These are phyloP conservation scores for Helenozyma rhizophorensis DNA, from an alignment of 805 yeast genomes.

Conservation along the genomic window DNA sequence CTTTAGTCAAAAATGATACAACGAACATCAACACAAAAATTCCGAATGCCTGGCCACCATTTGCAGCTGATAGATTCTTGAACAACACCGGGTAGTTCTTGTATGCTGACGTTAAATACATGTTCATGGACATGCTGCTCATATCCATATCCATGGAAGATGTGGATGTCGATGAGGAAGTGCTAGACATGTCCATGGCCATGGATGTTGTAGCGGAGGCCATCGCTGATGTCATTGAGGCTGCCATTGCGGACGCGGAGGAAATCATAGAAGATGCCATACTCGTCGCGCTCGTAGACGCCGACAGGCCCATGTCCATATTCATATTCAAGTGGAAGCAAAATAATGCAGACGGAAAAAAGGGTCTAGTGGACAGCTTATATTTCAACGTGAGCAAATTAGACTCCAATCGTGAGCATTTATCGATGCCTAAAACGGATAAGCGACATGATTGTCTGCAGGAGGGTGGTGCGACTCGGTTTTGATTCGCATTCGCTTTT, in stretches of 20 bases:
- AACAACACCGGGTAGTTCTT: slow-evolving; percentile 61
- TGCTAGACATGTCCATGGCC: slow-evolving; percentile 1
- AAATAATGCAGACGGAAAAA: too few relatives aligned
- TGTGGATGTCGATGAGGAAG: not conserved
- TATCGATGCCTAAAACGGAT: slow-evolving; percentile 5
- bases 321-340: too few relatives aligned
- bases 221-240: slow-evolving; percentile 3
- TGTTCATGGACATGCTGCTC: slow-evolving; percentile 47
- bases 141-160: slow-evolving; percentile 12
- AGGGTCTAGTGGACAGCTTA: too few relatives aligned
- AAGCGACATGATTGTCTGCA: too few relatives aligned
- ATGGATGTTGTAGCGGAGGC: slow-evolving; percentile 1
- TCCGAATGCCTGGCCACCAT: slow-evolving; percentile 65
- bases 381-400: slow-evolving; percentile 1
- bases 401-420: slow-evolving; percentile 8
- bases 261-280: slow-evolving; percentile 4
- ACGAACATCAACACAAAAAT: slow-evolving; percentile 60
- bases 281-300: slow-evolving; percentile 4
- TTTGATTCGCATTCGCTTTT: too few relatives aligned
- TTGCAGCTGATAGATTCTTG: slow-evolving; percentile 46
- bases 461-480: too few relatives aligned
- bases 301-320: slow-evolving; percentile 1
- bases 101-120: slow-evolving; percentile 49
- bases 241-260: slow-evolving; percentile 1
- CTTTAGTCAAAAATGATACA: slow-evolving; percentile 55